A percentile compares a stretch with the other conserved stretches of the same genome.
Evolutionary conservation across 768 basidiomycete species (phyloP).

Genomic region (Leccinum olivaceopallidum): DNA sequence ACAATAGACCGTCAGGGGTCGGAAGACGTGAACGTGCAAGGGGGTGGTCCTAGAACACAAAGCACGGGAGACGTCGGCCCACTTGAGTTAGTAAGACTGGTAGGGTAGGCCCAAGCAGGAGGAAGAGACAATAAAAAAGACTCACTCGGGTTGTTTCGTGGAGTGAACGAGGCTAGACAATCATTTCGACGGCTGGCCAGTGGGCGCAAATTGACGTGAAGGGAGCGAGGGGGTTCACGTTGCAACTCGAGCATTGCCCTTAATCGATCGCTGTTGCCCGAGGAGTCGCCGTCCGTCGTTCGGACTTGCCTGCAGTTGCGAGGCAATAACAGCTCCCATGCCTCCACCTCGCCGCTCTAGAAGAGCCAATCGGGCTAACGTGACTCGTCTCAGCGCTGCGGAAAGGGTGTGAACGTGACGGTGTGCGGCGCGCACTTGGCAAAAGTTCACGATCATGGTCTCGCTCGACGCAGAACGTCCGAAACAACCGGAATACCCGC

Average conservation of each 20-base stretch:
- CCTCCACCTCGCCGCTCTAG: conserved; percentile 5
- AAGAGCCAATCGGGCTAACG: background rate
- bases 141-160: conserved; percentile 21
- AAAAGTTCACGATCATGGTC: conserved; percentile 4
- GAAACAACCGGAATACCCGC: conserved; percentile 4
- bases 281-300: conserved; percentile 6
- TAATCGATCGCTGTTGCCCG: conserved; percentile 13
- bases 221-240: conserved; percentile 15
- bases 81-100: conserved; percentile 3
- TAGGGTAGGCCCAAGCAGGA: conserved; percentile 1
- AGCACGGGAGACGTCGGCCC: background rate
- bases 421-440: background rate
- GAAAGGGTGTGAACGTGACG: conserved; percentile 1
- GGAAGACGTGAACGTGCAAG: conserved; percentile 1
- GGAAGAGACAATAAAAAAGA: conserved; percentile 1
- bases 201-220: conserved; percentile 23
- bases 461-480: conserved; percentile 7
- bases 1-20: background rate
- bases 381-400: conserved; percentile 1
- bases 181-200: conserved; percentile 16
- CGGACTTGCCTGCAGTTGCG: conserved; percentile 5
- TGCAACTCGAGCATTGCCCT: conserved; percentile 16
- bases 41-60: conserved; percentile 1
- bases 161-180: conserved; percentile 18
- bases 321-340: conserved; percentile 8